These are phyloP conservation scores for Glarea lozoyensis DNA, from an alignment of 495 filamentous ascomycete genomes.

Conservation along the genomic window DNA sequence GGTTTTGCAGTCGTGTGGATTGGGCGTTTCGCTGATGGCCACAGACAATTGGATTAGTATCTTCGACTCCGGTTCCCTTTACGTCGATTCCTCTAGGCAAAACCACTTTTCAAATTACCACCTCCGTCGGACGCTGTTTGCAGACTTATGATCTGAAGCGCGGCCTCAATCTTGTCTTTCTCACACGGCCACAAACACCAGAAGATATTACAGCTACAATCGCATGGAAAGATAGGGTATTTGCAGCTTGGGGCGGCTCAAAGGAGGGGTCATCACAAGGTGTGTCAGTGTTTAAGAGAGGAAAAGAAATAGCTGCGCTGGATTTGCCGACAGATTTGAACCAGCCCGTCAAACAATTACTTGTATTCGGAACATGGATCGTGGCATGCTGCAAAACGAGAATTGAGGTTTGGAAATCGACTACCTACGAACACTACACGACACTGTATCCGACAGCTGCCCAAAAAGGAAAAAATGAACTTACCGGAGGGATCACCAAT, in stretches of 20 bases:
- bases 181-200: conserved; percentile 84
- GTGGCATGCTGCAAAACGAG: conserved; percentile 66
- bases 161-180: conserved; percentile 84
- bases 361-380: conserved; percentile 88
- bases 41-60: conserved; percentile 87
- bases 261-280: conserved; percentile 44
- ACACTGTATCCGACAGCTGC: conserved; percentile 49
- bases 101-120: conserved; percentile 93
- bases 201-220: conserved; percentile 73
- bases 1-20: conserved; percentile 21
- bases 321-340: conserved; percentile 48
- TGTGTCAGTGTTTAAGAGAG: conserved; percentile 90
- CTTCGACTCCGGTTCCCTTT: conserved; percentile 82
- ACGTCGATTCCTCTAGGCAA: conserved; percentile 81
- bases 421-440: conserved; percentile 83
- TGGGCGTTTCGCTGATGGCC: conserved; percentile 3
- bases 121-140: conserved; percentile 77
- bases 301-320: conserved; percentile 74
- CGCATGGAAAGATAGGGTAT: conserved; percentile 80
- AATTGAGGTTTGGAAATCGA: conserved; percentile 82
- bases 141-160: conserved; percentile 91
- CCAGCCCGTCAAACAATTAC: conserved; percentile 65
- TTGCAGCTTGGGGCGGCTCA: conserved; percentile 73
- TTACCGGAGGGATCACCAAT: conserved; percentile 65
- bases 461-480: conserved; percentile 41